Conservation (phyloP, 441 rosid genomes). For the Capsella rubella region DNA sequence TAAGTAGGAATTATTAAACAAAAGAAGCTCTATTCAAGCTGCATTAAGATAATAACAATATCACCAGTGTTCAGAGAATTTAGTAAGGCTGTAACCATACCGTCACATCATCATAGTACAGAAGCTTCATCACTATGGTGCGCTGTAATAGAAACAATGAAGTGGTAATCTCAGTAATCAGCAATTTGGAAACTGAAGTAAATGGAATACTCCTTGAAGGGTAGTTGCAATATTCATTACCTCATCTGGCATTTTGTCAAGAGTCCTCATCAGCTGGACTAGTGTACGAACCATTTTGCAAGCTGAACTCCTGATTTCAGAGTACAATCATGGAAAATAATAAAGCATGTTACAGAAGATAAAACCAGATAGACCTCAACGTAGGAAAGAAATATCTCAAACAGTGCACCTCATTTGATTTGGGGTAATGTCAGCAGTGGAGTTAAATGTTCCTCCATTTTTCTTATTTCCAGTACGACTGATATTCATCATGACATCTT, state of each 20-base stretch:
- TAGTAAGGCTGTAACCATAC: constrained; percentile 54
- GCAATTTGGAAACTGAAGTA: neutral
- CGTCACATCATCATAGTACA: constrained; percentile 94
- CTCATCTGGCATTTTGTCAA: constrained; percentile 95
- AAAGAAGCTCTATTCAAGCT: constrained; percentile 6
- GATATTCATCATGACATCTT: constrained; percentile 87
- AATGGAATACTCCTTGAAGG: constrained; percentile 3
- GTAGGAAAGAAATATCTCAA: constrained; percentile 3
- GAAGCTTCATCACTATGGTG: constrained; percentile 91
- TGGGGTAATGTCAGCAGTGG: constrained; percentile 80
- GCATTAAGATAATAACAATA: constrained; percentile 6
- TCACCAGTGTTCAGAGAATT: constrained; percentile 8
- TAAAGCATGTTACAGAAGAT: neutral
- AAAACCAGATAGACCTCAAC: constrained; percentile 10
- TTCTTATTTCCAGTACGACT: constrained; percentile 82
- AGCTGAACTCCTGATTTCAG: constrained; percentile 80
- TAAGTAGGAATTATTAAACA: neutral
- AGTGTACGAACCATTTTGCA: constrained; percentile 97
- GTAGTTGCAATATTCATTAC: constrained; percentile 46
- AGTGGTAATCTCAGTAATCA: constrained; percentile 26
- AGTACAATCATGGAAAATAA: neutral
- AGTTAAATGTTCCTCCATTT: constrained; percentile 74
- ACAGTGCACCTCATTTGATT: constrained; percentile 84
- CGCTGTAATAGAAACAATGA: constrained; percentile 64
- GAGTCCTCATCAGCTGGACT: constrained; percentile 96